Base-by-base conservation (phyloP, 257 asterid genomes). In the Penstemon barbatus region DNA sequence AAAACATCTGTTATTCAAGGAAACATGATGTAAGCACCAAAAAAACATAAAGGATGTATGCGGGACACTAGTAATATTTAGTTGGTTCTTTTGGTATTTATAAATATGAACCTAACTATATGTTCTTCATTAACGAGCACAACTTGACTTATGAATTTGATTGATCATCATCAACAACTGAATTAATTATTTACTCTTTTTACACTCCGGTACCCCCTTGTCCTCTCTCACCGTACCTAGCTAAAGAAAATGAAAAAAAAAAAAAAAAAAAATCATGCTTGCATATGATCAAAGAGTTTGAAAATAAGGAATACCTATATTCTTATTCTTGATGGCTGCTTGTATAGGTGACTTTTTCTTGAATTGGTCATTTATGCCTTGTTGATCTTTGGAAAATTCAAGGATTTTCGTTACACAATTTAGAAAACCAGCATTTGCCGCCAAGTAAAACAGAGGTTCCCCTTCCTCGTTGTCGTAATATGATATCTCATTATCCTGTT, bases 391-490 rank as follows among this genome's bases (percentile, higher is more conserved):
- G 3, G 45, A 59, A 2, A 10, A 36, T 43, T 13, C 33, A 50
- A 68, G 66, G 65, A 77, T 53, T 45, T 8, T 37, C 5, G 49
- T 50, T 33, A 68, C 65, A n/a, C 69, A 68, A 7, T 25, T 5
- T 0, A 39, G 57, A 63, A 50, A 76, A 56, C 82, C 86, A 11
- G 53, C 76, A 38, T 62, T 70, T 43, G 84, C 78, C 0, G 82
- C 80, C 71, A 82, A 63, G 65, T 70, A 79, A 33, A 76, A 9
- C 3, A 68, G 62, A 49, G 76, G 73, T 53, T 67, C 54, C 6
- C 74, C 74, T 15, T 55, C 59, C 8, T 51, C 38, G 49, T 78
- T 82, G 11, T 7, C 43, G 13, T 60, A 59, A 64, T 71, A 76
- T 0, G 43, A 10, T 13, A 65, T n/a, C 41, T 68, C 58, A 3